phyloP scores from a whole-genome alignment of 108 stramenopile species.

The Stephanodiscus triporus region DNA sequence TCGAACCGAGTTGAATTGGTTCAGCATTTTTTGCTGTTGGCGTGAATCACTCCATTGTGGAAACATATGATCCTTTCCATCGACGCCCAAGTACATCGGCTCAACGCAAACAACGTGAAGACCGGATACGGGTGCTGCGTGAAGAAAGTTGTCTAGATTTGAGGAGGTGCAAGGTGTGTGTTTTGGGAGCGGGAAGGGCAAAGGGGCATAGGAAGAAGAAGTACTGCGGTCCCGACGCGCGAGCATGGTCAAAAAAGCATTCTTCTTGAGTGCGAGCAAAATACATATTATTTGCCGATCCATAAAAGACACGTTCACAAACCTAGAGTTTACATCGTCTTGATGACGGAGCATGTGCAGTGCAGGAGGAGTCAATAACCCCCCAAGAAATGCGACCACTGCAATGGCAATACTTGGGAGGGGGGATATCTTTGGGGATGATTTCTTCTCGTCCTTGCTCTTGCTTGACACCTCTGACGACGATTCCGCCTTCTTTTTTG shows the following conservation, averaged over 20 bases:
- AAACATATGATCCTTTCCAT: slow-evolving; percentile 21
- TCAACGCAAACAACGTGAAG: slow-evolving; percentile 62
- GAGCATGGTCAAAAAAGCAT: background rate
- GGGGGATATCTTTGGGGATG: background rate
- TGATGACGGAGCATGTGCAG: slow-evolving; percentile 11
- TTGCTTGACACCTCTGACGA: background rate
- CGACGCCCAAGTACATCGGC: slow-evolving; percentile 9
- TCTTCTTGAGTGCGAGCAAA: background rate
- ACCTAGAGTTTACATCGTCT: slow-evolving; percentile 1
- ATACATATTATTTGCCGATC: background rate
- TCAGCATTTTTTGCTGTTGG: slow-evolving; percentile 6
- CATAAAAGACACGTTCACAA: background rate
- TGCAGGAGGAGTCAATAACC: slow-evolving; percentile 45
- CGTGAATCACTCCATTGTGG: slow-evolving; percentile 5
- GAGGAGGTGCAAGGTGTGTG: slow-evolving; percentile 47
- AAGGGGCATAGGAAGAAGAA: background rate
- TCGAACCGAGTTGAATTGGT: slow-evolving; percentile 29
- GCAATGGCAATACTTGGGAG: slow-evolving; percentile 20
- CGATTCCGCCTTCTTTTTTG: slow-evolving; percentile 4
- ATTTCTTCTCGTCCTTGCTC: slow-evolving; percentile 1
- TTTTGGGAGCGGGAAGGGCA: slow-evolving; percentile 18
- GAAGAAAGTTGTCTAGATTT: slow-evolving; percentile 52
- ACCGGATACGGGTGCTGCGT: slow-evolving; percentile 52
- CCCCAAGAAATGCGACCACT: slow-evolving; percentile 37
- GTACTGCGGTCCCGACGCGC: background rate